Conservation (phyloP, 2,329 filamentous ascomycete species). For the Zymoseptoria pseudotritici region DNA sequence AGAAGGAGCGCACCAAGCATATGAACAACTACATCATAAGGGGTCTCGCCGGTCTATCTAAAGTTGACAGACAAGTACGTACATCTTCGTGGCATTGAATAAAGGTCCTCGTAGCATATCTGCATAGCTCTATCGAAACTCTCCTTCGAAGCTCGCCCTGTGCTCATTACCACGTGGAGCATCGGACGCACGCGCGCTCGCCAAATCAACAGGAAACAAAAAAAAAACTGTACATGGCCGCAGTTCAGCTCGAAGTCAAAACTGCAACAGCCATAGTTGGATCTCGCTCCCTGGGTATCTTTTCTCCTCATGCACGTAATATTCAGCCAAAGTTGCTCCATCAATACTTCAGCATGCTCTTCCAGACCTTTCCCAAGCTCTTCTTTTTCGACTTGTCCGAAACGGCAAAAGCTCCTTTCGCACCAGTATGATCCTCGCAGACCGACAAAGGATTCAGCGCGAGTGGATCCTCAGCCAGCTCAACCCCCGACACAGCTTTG, state of each 20-base stretch:
- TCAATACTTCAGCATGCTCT: constrained; percentile 17
- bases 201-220: background rate
- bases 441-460: constrained; percentile 47
- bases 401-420: constrained; percentile 40
- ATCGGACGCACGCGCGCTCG: background rate
- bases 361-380: constrained; percentile 22
- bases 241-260: background rate
- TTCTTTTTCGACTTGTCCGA: constrained; percentile 6
- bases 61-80: background rate
- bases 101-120: background rate
- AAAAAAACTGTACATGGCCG: background rate
- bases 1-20: background rate
- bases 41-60: background rate
- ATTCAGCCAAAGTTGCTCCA: background rate
- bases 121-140: background rate
- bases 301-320: background rate
- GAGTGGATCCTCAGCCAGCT: constrained; percentile 41
- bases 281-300: background rate
- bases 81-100: background rate
- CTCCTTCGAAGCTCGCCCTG: background rate
- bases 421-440: constrained; percentile 30
- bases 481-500: constrained; percentile 15
- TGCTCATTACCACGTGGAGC: background rate
- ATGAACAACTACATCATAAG: background rate
- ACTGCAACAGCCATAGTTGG: background rate